Evolutionary conservation across 2,329 filamentous ascomycete genomes (phyloP).

Genomic region (Seiridium unicorne): DNA sequence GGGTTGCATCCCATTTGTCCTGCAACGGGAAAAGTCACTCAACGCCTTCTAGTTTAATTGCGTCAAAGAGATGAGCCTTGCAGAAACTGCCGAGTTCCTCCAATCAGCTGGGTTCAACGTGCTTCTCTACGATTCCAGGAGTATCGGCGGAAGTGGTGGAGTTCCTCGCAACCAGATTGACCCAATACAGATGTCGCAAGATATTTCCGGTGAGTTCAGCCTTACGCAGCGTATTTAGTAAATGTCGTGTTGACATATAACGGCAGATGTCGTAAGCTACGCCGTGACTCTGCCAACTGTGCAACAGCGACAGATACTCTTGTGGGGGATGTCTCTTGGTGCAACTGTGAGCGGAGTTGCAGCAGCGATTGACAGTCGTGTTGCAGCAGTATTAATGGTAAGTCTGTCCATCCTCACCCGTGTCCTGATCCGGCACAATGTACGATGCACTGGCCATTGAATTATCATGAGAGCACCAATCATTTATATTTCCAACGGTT

Average conservation of each 20-base stretch:
- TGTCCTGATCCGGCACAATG: too few species aligned
- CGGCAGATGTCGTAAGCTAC: conserved; percentile 14
- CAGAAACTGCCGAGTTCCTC: conserved; percentile 9
- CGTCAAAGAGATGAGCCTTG: conserved; percentile 22
- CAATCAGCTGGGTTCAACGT: conserved; percentile 12
- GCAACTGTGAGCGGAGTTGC: conserved; percentile 10
- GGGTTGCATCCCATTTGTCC: conserved; percentile 1
- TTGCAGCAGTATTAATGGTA: conserved; percentile 14
- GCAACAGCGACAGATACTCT: conserved; percentile 11
- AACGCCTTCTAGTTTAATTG: conserved; percentile 20
- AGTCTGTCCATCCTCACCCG: conserved; percentile 17
- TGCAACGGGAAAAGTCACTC: neutral
- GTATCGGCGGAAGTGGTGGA: conserved; percentile 19
- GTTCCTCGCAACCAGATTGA: conserved; percentile 18
- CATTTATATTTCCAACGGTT: too few species aligned
- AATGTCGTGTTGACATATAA: too few species aligned
- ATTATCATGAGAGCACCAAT: too few species aligned
- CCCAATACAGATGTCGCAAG: conserved; percentile 16
- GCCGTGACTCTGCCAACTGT: conserved; percentile 13
- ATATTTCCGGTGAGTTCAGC: conserved; percentile 13
- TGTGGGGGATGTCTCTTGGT: conserved; percentile 24
- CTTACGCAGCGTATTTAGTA: neutral
- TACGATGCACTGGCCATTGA: too few species aligned
- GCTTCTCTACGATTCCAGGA: conserved; percentile 21
- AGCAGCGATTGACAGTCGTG: conserved; percentile 19